Percentiles rank a stretch among this genome's conserved stretches.
phyloP scores from a whole-genome alignment of 805 yeast species.

The Pichia ethanolica region DNA sequence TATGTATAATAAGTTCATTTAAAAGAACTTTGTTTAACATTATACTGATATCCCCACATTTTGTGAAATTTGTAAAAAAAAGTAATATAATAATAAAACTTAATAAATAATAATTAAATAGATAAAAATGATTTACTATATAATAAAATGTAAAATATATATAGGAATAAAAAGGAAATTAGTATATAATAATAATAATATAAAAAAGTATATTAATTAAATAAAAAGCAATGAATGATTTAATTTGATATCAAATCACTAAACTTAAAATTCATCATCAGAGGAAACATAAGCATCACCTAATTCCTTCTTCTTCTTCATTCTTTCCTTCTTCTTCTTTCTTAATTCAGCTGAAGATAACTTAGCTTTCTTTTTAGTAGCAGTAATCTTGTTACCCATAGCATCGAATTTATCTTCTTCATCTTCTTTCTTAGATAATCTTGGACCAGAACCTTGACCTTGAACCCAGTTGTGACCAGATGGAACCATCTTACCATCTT shows the following conservation, averaged over 20 bases:
- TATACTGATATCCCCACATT: too few species aligned
- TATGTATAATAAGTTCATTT: too few species aligned
- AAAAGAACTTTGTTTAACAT: too few species aligned
- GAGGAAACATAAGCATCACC: slow-evolving; percentile 97
- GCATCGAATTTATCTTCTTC: slow-evolving; percentile 99
- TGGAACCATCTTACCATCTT: slow-evolving; percentile 98
- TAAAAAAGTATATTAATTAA: neutral
- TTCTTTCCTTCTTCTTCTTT: slow-evolving; percentile 99
- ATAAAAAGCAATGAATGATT: neutral
- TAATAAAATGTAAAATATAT: neutral
- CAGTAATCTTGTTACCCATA: slow-evolving; percentile 99
- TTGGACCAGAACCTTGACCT: slow-evolving; percentile 99
- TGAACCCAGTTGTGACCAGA: slow-evolving; percentile 99
- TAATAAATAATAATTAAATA: too few species aligned
- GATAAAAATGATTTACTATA: too few species aligned
- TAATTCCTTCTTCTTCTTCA: slow-evolving; percentile 99
- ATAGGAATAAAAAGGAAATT: slow-evolving; percentile 1
- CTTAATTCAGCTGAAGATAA: slow-evolving; percentile 98
- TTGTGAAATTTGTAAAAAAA: too few species aligned
- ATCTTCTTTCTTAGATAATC: slow-evolving; percentile 90
- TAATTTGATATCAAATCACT: neutral
- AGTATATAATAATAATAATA: neutral
- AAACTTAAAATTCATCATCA: slow-evolving; percentile 70
- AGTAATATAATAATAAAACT: too few species aligned
- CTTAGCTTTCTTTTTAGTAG: slow-evolving; percentile 94